Percentiles rank a stretch among this genome's conserved stretches.
Conservation (phyloP, 2,329 filamentous ascomycete genomes). For the Hirsutella minnesotensis region DNA sequence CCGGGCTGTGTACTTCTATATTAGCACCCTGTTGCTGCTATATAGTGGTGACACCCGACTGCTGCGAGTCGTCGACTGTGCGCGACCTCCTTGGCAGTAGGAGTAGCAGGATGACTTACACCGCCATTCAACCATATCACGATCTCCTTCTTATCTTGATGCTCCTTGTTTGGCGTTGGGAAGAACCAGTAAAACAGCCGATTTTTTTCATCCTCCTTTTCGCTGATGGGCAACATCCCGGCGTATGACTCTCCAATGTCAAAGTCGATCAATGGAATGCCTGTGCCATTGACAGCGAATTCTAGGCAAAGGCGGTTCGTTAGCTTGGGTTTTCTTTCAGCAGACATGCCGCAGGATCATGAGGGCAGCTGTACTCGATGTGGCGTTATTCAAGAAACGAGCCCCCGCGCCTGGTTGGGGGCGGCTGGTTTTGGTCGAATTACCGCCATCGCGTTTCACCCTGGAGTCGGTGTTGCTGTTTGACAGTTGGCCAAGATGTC, state of each 20-base stretch:
- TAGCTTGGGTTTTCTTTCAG: no score
- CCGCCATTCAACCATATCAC: constrained; percentile 50
- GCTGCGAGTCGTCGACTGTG: no score
- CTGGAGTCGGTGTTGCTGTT: no score
- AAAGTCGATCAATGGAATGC: constrained; percentile 52
- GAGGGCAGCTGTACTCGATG: not conserved
- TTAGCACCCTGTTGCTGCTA: no score
- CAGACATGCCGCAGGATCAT: no score
- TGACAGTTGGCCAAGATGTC: no score
- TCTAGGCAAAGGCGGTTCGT: no score
- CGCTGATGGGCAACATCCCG: constrained; percentile 42
- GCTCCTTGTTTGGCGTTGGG: constrained; percentile 34
- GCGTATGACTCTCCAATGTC: constrained; percentile 49
- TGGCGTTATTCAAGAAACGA: not conserved
- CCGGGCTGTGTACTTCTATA: constrained; percentile 23
- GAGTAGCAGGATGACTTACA: constrained; percentile 13
- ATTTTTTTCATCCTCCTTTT: constrained; percentile 32
- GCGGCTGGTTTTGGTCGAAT: no score
- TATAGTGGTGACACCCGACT: no score
- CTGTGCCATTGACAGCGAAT: constrained; percentile 47
- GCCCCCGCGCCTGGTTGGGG: no score
- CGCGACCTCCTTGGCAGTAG: no score
- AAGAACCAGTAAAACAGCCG: constrained; percentile 59
- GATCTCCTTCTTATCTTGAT: constrained; percentile 41
- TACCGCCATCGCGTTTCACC: no score